These are phyloP conservation scores for Aspergillus sp. DNA, from an alignment of 2,329 filamentous ascomycete species.

Conservation along the genomic window DNA sequence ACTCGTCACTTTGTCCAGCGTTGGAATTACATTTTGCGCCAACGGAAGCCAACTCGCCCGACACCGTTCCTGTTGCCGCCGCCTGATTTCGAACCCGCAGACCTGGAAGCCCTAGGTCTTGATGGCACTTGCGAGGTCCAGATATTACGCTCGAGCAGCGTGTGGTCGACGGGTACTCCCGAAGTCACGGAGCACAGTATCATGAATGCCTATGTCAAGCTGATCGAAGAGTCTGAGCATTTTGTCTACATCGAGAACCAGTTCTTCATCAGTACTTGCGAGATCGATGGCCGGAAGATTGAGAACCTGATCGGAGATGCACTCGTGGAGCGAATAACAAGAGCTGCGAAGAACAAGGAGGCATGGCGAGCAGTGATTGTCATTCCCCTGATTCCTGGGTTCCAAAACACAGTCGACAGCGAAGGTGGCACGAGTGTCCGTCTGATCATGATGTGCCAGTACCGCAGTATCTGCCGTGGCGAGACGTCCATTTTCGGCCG, in stretches of 20 bases:
- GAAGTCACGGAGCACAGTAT: constrained; percentile 91
- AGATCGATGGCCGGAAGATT: constrained; percentile 84
- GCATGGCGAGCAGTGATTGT: constrained; percentile 89
- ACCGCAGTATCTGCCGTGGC: constrained; percentile 91
- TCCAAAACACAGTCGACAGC: constrained; percentile 93
- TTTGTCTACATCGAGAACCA: constrained; percentile 99
- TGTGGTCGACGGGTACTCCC: constrained; percentile 87
- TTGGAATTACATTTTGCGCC: constrained; percentile 95
- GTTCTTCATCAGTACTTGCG: constrained; percentile 93
- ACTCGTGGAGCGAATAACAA: constrained; percentile 85
- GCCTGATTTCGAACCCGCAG: constrained; percentile 84
- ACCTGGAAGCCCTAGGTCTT: constrained; percentile 84
- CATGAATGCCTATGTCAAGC: constrained; percentile 90
- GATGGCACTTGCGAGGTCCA: constrained; percentile 96
- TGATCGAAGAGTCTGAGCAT: constrained; percentile 94
- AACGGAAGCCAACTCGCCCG: constrained; percentile 88
- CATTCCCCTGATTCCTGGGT: constrained; percentile 96
- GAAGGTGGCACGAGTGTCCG: constrained; percentile 94
- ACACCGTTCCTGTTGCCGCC: constrained; percentile 92
- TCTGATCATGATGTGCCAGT: constrained; percentile 96
- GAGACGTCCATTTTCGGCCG: constrained; percentile 90
- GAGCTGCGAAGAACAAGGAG: constrained; percentile 80
- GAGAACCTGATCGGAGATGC: constrained; percentile 94
- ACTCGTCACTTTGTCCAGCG: constrained; percentile 96
- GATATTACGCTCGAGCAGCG: constrained; percentile 84